Percentiles rank a stretch among this genome's conserved stretches.
Evolutionary conservation across 768 basidiomycete genomes (phyloP).

Genomic region (Rhodotorula graminis): DNA sequence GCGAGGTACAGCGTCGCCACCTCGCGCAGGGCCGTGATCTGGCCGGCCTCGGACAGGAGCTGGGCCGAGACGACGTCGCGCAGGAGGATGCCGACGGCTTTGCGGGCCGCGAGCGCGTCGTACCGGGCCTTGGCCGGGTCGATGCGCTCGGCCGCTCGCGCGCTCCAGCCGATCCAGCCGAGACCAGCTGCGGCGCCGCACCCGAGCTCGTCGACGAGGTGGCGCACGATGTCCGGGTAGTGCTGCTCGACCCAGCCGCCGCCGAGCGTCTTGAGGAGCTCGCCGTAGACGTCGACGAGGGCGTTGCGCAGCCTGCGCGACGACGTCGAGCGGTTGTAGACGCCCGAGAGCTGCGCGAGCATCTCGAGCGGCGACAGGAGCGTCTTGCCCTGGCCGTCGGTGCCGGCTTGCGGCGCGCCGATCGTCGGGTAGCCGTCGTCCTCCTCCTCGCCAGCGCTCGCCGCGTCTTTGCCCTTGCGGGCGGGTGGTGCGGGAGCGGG

Average conservation of each 20-base stretch:
- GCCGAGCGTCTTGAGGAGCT: conserved; percentile 70
- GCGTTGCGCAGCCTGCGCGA: conserved; percentile 72
- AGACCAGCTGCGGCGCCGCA: conserved; percentile 34
- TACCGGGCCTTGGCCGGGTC: conserved; percentile 58
- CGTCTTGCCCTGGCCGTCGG: conserved; percentile 59
- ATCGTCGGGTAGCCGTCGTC: conserved; percentile 56
- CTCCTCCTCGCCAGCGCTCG: conserved; percentile 48
- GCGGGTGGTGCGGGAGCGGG: conserved; percentile 50
- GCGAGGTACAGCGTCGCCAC: conserved; percentile 74
- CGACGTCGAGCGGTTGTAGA: conserved; percentile 69
- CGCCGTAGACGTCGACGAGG: conserved; percentile 80
- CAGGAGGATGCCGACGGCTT: conserved; percentile 68
- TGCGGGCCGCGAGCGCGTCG: conserved; percentile 67
- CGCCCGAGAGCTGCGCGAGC: conserved; percentile 69
- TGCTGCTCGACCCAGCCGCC: conserved; percentile 71
- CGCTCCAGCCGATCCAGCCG: conserved; percentile 35
- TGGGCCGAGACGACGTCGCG: conserved; percentile 81
- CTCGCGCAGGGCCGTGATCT: conserved; percentile 85
- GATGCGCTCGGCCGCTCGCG: conserved; percentile 26
- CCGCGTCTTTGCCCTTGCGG: conserved; percentile 53
- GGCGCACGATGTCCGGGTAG: conserved; percentile 70
- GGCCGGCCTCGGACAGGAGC: conserved; percentile 87
- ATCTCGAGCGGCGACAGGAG: conserved; percentile 72
- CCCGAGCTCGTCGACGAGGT: conserved; percentile 53
- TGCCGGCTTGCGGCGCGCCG: conserved; percentile 48